Evolutionary conservation across 306 rosid species (phyloP).

Genomic region (Argentina anserina): DNA sequence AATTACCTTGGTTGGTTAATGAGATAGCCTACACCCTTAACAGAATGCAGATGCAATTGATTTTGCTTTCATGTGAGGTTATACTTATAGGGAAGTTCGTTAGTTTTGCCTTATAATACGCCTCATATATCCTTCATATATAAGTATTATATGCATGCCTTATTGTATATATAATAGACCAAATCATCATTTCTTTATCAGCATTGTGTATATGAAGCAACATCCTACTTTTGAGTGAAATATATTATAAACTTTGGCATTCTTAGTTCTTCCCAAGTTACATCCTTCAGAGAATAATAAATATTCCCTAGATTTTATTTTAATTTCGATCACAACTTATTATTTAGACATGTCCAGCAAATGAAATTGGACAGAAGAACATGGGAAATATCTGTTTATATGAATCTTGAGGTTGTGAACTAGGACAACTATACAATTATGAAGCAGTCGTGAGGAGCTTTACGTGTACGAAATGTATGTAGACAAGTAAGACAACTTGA

Average conservation of each 20-base stretch:
- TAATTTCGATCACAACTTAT: too few species aligned
- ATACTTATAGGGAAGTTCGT: background rate
- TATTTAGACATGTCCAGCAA: background rate
- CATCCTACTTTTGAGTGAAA: background rate
- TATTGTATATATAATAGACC: background rate
- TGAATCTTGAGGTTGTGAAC: background rate
- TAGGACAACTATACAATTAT: background rate
- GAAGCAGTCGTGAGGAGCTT: background rate
- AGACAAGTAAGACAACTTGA: background rate
- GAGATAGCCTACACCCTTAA: too few species aligned
- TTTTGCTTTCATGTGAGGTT: background rate
- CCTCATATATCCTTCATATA: slow-evolving; percentile 1
- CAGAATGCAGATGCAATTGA: background rate
- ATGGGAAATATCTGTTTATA: background rate
- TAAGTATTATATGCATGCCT: slow-evolving; percentile 2
- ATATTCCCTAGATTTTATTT: background rate
- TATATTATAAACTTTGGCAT: background rate
- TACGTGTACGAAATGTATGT: background rate
- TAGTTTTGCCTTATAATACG: slow-evolving; percentile 13
- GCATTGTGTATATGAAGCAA: background rate
- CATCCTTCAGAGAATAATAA: background rate
- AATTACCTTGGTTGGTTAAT: too few species aligned
- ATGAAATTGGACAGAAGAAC: background rate
- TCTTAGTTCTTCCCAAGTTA: background rate
- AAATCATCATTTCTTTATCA: background rate